Evolutionary conservation across 805 yeast species (phyloP).

Genomic region (Pichia thaimueangensis): DNA sequence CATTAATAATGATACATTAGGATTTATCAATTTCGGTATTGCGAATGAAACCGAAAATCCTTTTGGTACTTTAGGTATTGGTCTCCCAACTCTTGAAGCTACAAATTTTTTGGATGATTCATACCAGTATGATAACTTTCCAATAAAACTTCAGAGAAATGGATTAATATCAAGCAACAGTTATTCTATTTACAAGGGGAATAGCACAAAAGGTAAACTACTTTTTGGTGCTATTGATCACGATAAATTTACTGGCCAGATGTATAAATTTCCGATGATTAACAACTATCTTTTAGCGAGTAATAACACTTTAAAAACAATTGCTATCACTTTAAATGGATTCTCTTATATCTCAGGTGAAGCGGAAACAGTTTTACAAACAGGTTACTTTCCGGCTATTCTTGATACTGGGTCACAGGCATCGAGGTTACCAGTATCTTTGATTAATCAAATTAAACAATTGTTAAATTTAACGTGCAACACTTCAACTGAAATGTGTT

Average conservation of each 20-base stretch:
- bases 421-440: conserved; percentile 36
- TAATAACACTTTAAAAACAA: conserved; percentile 39
- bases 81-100: conserved; percentile 63
- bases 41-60: conserved; percentile 58
- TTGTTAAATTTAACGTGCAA: conserved; percentile 39
- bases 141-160: conserved; percentile 47
- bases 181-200: conserved; percentile 58
- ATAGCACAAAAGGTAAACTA: conserved; percentile 42
- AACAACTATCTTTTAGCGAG: conserved; percentile 31
- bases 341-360: conserved; percentile 4
- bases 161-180: conserved; percentile 50
- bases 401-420: conserved; percentile 57
- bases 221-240: conserved; percentile 71
- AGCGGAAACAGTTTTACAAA: conserved; percentile 13
- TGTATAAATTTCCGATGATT: conserved; percentile 45
- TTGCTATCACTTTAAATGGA: conserved; percentile 20
- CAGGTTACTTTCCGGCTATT: conserved; percentile 35
- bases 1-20: conserved; percentile 42
- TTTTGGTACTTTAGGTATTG: conserved; percentile 70
- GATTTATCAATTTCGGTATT: conserved; percentile 61
- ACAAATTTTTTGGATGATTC: not conserved
- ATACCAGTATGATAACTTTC: conserved; percentile 57
- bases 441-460: conserved; percentile 22
- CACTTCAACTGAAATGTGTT: conserved; percentile 36
- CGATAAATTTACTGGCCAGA: conserved; percentile 48